Evolutionary conservation across 108 stramenopile genomes (phyloP).

Genomic region (Nitzschia sp.): DNA sequence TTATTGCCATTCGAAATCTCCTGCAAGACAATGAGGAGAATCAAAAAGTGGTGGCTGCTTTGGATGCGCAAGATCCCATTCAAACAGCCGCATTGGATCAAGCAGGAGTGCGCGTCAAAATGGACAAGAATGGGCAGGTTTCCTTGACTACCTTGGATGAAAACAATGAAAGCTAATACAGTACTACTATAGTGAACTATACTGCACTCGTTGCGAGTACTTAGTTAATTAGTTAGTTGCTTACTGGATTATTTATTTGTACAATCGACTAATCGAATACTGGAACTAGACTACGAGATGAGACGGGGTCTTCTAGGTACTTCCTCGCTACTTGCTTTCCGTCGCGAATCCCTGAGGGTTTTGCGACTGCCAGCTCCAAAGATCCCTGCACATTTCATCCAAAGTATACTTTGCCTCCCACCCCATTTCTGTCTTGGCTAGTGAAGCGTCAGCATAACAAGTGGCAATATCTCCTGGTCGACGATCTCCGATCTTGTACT

Average conservation of each 20-base stretch:
- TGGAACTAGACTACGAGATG: no score
- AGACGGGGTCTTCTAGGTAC: not conserved
- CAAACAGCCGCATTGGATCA: constrained; percentile 61
- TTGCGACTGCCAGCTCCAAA: constrained; percentile 96
- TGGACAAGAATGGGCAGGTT: constrained; percentile 74
- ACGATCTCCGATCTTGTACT: constrained; percentile 86
- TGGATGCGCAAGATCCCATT: constrained; percentile 73
- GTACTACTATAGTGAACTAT: no score
- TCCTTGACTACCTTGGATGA: constrained; percentile 28
- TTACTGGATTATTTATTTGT: no score
- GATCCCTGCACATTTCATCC: constrained; percentile 94
- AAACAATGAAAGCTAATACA: constrained; percentile 7
- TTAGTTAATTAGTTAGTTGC: no score
- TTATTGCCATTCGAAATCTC: constrained; percentile 82
- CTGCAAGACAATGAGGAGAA: constrained; percentile 71
- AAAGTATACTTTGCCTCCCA: constrained; percentile 91
- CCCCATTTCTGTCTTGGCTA: constrained; percentile 90
- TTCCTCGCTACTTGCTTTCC: not conserved
- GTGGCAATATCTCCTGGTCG: constrained; percentile 95
- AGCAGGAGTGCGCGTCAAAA: constrained; percentile 63
- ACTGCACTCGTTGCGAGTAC: no score
- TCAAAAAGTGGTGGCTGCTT: constrained; percentile 51
- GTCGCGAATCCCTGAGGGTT: constrained; percentile 92
- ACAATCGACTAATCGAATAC: no score
- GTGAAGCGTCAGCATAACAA: constrained; percentile 93